phyloP scores from a whole-genome alignment of 1,139 yeast genomes.

The Candida buenavistaensis region DNA sequence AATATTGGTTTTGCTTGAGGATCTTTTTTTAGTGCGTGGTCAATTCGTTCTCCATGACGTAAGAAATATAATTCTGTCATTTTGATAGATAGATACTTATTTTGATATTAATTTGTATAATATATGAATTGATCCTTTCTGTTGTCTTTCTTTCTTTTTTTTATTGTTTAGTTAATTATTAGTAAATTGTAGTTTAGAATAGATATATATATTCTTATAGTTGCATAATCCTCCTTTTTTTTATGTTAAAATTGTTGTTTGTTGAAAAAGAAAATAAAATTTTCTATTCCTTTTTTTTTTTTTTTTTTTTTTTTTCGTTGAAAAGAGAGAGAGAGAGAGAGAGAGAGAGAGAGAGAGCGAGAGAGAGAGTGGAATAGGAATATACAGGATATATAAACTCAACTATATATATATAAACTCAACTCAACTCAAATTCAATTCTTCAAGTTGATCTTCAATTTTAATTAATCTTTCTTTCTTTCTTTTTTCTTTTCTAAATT shows the following conservation, averaged over 20 bases:
- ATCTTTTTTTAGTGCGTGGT: slow-evolving; percentile 33
- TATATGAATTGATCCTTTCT: not conserved
- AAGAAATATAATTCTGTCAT: slow-evolving; percentile 46
- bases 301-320: not conserved
- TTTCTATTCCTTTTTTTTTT: too few species aligned
- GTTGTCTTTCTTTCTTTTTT: too few species aligned
- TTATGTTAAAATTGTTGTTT: too few species aligned
- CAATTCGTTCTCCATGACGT: slow-evolving; percentile 48
- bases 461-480: slow-evolving; percentile 38
- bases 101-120: too few species aligned
- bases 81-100: too few species aligned
- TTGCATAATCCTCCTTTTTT: too few species aligned
- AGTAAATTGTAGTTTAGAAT: not conserved
- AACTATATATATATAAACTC: not conserved
- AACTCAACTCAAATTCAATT: slow-evolving; percentile 16
- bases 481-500: slow-evolving; percentile 31
- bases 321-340: not conserved
- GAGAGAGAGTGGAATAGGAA: not conserved
- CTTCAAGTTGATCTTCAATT: slow-evolving; percentile 30
- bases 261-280: too few species aligned
- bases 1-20: slow-evolving; percentile 28
- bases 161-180: not conserved
- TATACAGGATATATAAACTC: not conserved
- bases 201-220: not conserved
- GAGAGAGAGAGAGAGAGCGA: not conserved